Evolutionary conservation across 495 filamentous ascomycete species (phyloP), one percentile per base, ranked within the genome.

Genomic region (Aspergillus bridgeri): DNA sequence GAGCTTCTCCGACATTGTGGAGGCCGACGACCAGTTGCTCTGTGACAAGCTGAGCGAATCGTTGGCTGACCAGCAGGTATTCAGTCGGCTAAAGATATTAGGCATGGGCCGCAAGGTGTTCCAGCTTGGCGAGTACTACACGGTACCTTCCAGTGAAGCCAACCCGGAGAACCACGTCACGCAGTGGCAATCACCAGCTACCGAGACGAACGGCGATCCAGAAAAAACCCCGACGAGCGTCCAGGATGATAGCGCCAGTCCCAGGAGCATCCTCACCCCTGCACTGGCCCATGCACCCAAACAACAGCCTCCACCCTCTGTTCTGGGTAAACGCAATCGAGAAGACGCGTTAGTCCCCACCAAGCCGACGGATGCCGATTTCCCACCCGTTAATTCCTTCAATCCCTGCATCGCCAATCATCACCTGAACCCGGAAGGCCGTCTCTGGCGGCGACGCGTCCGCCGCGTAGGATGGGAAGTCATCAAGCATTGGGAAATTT

Each of bases 391-490:
- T 11, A 13, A 38, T 15, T 15, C 13, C 9, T 48, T 21, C 6
- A 38, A 55, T 17, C 43, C 44, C 18, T 48, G 18, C 27, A 23
- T 13, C 53, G 44, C 13, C 33, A 38, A 13, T n/a, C n/a, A n/a
- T n/a, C 33, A 38, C 6, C 17, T 38, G 33, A 38, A 38, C 9
- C 33, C 33, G 33, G 67, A 71, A 23, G 65, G 64, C 3, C 65
- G 63, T 17, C 27, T 67, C 3, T 67, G 69, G 56, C 60, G 69
- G 51, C 67, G 76, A 19, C 60, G 57, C 8, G 60, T 77, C 33
- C 63, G 68, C 5, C 71, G 69, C 7, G 72, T 73, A 7, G 72
- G 69, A 15, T 77, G 74, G 76, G 73, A 79, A n/a, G 69, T 71
- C 1, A 57, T 76, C 5, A 63, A 74, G 48, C 51, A 73, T 13